Conservation (phyloP, 1,284 basidiomycete genomes). For the Lentinula novae-zelandiae region DNA sequence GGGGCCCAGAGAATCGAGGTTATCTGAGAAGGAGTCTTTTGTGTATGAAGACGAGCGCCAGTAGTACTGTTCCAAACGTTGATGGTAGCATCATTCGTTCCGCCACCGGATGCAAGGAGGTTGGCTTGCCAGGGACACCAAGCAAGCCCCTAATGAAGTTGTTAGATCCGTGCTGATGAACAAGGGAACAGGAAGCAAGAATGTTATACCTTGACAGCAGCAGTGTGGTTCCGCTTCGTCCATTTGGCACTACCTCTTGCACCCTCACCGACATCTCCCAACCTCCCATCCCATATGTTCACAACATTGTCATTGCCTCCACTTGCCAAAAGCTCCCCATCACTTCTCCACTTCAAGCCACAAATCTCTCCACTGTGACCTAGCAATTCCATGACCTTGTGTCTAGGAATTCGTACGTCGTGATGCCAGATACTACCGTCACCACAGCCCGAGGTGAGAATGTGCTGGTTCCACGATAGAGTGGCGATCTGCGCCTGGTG, state of each 20-base stretch:
- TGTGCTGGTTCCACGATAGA: conserved; percentile 83
- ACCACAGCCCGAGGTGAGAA: conserved; percentile 84
- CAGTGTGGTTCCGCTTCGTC: conserved; percentile 93
- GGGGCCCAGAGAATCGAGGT: conserved; percentile 90
- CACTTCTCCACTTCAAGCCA: conserved; percentile 76
- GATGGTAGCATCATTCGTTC: conserved; percentile 91
- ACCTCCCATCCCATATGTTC: conserved; percentile 90
- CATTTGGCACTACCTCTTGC: conserved; percentile 73
- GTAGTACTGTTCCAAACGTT: conserved; percentile 93
- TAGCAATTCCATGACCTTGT: conserved; percentile 86
- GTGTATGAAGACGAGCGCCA: conserved; percentile 81
- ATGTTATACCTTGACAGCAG: conserved; percentile 79
- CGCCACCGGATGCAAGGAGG: conserved; percentile 91
- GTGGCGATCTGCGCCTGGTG: conserved; percentile 80
- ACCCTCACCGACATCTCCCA: conserved; percentile 61
- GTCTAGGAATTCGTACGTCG: conserved; percentile 83
- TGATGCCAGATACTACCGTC: conserved; percentile 95
- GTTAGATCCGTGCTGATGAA: not conserved
- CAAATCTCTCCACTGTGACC: conserved; percentile 92
- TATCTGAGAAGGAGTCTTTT: conserved; percentile 86
- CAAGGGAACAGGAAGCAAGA: not conserved
- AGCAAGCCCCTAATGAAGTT: conserved; percentile 67
- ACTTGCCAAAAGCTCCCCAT: conserved; percentile 87
- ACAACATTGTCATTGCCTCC: conserved; percentile 97
- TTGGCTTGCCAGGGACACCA: conserved; percentile 98